Percentiles rank a stretch among this genome's conserved stretches.
Evolutionary conservation across 2,329 filamentous ascomycete genomes (phyloP).

Genomic region (Hymenotorrendiella dingleyae): DNA sequence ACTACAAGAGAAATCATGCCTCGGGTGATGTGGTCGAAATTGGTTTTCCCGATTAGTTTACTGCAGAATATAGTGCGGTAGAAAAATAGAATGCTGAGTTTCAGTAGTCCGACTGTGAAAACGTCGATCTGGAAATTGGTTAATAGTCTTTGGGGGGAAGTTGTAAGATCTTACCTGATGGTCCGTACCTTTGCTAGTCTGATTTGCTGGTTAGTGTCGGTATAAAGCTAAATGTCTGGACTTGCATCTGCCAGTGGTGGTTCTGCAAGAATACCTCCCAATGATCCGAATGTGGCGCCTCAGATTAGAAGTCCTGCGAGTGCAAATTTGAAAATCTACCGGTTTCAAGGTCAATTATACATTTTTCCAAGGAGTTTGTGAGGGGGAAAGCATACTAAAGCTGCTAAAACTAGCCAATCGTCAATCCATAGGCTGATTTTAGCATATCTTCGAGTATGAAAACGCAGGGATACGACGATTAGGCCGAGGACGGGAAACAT

Average conservation of each 20-base stretch:
- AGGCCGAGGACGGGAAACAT: neutral
- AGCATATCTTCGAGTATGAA: neutral
- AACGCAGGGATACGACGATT: neutral
- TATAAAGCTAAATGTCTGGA: neutral
- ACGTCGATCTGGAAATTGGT: conserved; percentile 1
- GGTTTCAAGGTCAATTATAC: neutral
- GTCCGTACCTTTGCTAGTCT: neutral
- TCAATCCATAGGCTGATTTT: neutral
- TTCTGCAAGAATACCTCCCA: neutral
- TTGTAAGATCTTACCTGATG: neutral
- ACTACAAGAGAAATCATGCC: neutral
- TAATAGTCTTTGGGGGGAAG: neutral
- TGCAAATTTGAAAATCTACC: neutral
- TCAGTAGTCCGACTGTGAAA: neutral
- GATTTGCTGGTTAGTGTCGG: neutral
- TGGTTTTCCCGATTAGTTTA: neutral
- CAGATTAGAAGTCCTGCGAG: conserved; percentile 3
- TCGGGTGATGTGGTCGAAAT: neutral
- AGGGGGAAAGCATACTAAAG: neutral
- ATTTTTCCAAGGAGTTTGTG: neutral
- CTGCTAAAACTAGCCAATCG: conserved; percentile 3
- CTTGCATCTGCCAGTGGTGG: neutral
- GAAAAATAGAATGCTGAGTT: conserved; percentile 4
- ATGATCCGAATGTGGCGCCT: neutral
- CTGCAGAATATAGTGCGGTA: conserved; percentile 3